Evolutionary conservation across 345 rosid species (phyloP), one percentile per base, ranked within the genome.

Genomic region (Populus tremula): DNA sequence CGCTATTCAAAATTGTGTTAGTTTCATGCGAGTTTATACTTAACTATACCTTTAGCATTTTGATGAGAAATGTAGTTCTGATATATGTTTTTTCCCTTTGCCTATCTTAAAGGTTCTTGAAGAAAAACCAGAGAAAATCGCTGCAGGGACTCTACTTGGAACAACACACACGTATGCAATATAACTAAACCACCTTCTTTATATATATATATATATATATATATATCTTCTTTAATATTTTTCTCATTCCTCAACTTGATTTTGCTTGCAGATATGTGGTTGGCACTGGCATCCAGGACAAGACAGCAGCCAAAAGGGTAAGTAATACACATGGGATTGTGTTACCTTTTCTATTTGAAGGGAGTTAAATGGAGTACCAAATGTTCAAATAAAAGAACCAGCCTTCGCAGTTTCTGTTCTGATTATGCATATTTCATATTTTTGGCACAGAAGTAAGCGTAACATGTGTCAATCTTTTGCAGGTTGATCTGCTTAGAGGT

Each of bases 401-500:
- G 50, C 17, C 59, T 20, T 20, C 2, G 2, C 10, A 53, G 59
- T 18, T 17, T 5, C 23, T 20, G 8, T 50, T 53, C n/a, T 53
- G 59, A 53, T 53, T 53, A 6, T 53, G n/a, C n/a, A 53, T 53
- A 1, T 53, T 53, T 12, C n/a, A 53, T 53, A 1, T 53, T 53
- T 12, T 56, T 8, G 11, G 29, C 6, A 2, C 29, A 23, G 3
- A 59, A n/a, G 29, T 59, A n/a, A n/a, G 64, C 8, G 23, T 35
- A 65, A 31, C n/a, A 7, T 33, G 38, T 38, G 23, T 45, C 0
- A 53, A 20, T 65, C 23, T 63, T 67, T 62, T 77, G 72, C 84
- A 96, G 99, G 99, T 94, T 83, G 99, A 96, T 89, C 90, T 96
- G 76, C 90, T 96, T 45, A 89, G 89, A 85, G 98, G 98, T 49